Percentiles rank a stretch among this genome's conserved stretches.
phyloP scores from a whole-genome alignment of 768 basidiomycete genomes.

The Termitomyces sp. region DNA sequence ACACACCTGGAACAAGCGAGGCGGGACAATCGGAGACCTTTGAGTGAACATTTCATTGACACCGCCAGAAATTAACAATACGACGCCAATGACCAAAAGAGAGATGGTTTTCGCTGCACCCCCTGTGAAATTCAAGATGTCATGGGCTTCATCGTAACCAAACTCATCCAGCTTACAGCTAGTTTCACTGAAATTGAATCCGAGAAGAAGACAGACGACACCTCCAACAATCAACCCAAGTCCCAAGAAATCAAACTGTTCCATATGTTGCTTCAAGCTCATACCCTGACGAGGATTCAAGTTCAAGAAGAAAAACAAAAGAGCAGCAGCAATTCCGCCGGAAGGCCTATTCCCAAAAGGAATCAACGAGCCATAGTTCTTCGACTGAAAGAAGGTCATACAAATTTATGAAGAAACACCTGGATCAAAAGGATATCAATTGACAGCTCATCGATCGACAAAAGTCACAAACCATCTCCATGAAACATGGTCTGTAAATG shows the following conservation, averaged over 20 bases:
- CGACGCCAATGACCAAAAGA: constrained; percentile 52
- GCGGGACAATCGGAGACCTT: constrained; percentile 67
- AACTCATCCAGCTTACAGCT: constrained; percentile 41
- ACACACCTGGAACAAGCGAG: constrained; percentile 64
- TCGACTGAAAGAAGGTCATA: constrained; percentile 23
- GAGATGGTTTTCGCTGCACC: constrained; percentile 52
- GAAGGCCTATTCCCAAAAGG: constrained; percentile 48
- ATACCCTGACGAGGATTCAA: constrained; percentile 68
- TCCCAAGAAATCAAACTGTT: constrained; percentile 69
- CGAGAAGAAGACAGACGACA: constrained; percentile 63
- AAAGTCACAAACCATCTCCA: constrained; percentile 63
- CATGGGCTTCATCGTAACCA: not conserved
- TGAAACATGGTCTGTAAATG: constrained; percentile 64
- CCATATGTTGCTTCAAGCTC: constrained; percentile 50
- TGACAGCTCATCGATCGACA: not conserved
- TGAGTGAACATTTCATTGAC: constrained; percentile 59
- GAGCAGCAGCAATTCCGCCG: constrained; percentile 53
- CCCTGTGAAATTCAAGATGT: constrained; percentile 34
- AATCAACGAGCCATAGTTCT: not conserved
- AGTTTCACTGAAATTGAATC: constrained; percentile 66
- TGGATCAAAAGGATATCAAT: constrained; percentile 12
- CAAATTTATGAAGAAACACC: constrained; percentile 79
- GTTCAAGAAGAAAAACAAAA: constrained; percentile 72
- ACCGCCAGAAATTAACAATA: constrained; percentile 41
- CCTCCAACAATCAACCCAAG: constrained; percentile 57